Percentiles rank a stretch among this genome's conserved stretches.
Conservation (phyloP, 345 rosid genomes). For the Hibiscus tridactylites region DNA sequence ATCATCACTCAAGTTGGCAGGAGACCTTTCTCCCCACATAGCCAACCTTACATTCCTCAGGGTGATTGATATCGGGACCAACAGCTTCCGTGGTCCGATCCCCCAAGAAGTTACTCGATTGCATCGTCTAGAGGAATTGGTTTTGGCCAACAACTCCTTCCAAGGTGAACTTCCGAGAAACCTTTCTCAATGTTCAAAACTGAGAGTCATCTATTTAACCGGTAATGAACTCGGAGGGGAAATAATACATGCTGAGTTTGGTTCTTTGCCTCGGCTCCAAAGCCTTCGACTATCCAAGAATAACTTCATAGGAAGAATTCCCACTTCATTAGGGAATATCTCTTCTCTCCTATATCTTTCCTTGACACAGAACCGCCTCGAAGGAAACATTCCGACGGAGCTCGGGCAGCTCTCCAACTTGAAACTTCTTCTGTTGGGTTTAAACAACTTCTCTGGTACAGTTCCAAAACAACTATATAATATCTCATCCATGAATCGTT, state of each 20-base stretch:
- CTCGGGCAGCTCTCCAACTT: conserved; percentile 11
- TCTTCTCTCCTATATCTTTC: neutral
- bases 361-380: neutral
- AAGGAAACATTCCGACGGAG: conserved; percentile 11
- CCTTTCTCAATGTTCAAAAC: neutral
- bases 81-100: conserved; percentile 7
- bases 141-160: conserved; percentile 1
- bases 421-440: neutral
- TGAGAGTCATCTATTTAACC: neutral
- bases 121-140: neutral
- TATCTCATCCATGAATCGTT: neutral
- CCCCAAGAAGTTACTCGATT: conserved; percentile 13
- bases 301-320: conserved; percentile 13
- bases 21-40: neutral
- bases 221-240: conserved; percentile 1
- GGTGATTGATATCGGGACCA: neutral
- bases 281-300: neutral
- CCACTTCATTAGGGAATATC: conserved; percentile 14
- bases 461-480: conserved; percentile 14
- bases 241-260: conserved; percentile 2
- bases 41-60: conserved; percentile 13
- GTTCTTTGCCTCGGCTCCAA: neutral
- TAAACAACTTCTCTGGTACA: conserved; percentile 11
- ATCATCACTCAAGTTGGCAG: neutral
- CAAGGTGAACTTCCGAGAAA: conserved; percentile 18